Evolutionary conservation across 306 rosid species (phyloP), one percentile per base, ranked within the genome.

Genomic region (Vigna nakashimae): DNA sequence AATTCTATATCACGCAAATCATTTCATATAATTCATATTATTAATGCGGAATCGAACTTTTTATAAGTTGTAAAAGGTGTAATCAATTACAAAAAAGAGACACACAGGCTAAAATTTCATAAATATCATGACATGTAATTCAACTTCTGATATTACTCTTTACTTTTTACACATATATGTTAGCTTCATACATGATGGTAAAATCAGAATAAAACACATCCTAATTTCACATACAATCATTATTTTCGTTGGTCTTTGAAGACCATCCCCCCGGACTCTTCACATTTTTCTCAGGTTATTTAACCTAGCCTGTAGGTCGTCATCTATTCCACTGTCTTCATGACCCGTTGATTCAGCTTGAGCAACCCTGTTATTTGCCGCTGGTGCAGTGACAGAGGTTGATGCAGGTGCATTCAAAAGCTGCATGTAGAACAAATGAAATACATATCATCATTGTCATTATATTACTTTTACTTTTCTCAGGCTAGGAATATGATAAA

Each of bases 321-420:
- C 90, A 49, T 93, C 92, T 57, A 93, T 91, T 73, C 97, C 98
- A 74, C 88, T 55, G 4, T 90, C 97, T 14, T 91, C 97, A 4
- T 79, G 76, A 18, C 78, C 91, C 0, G 97, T 78, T 73, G 97
- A 46, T 88, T 93, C 98, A 34, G 85, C 92, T 65, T 93, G 96
- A 51, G 98, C 85, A 70, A 88, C 89, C 83, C 72, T 90, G 58
- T 77, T 87, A 75, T 76, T 91, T 3, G 89, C 85, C 1, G 86
- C 91, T 9, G 97, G 92, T 64, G 95, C 90, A 56, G 86, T 65
- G 32, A 91, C 91, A 18, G 91, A 81, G 40, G 91, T 36, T 24
- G 97, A 86, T 9, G 93, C 82, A 5, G 98, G 98, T 1, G 93
- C 90, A 24, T 82, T 88, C 77, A 93, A 71, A 64, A 93, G 93